Evolutionary conservation across 2,329 filamentous ascomycete genomes (phyloP).

Genomic region (Exophiala sideris): DNA sequence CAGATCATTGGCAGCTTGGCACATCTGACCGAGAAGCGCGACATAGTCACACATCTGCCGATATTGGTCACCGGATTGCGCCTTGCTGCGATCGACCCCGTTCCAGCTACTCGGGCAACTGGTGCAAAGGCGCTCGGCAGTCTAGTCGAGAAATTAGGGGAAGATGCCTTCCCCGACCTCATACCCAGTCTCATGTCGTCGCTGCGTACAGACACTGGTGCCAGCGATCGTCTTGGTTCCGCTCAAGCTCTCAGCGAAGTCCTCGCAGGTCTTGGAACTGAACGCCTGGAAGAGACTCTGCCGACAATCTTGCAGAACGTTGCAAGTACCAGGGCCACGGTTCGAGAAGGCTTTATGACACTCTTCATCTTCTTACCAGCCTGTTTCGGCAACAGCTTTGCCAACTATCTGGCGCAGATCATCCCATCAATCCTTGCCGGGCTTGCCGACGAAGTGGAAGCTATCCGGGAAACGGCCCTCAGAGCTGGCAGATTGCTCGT

Average conservation of each 20-base stretch:
- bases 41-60: constrained; percentile 84
- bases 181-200: constrained; percentile 97
- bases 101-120: constrained; percentile 92
- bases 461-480: constrained; percentile 93
- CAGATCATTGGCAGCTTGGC: constrained; percentile 98
- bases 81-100: constrained; percentile 85
- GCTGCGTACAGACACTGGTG: constrained; percentile 93
- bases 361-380: constrained; percentile 98
- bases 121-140: constrained; percentile 94
- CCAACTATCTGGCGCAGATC: constrained; percentile 90
- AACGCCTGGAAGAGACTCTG: constrained; percentile 88
- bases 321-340: constrained; percentile 80
- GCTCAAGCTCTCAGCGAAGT: constrained; percentile 96
- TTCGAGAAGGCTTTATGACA: constrained; percentile 98
- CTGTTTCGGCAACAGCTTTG: constrained; percentile 98
- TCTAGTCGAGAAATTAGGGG: constrained; percentile 95
- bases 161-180: constrained; percentile 92
- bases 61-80: constrained; percentile 89
- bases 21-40: constrained; percentile 93
- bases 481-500: constrained; percentile 90
- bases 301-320: constrained; percentile 97
- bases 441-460: constrained; percentile 91
- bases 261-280: constrained; percentile 87
- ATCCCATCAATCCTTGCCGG: constrained; percentile 93
- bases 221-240: constrained; percentile 91